phyloP scores from a whole-genome alignment of 2,329 filamentous ascomycete genomes.

The Venturiaceae sp. region DNA sequence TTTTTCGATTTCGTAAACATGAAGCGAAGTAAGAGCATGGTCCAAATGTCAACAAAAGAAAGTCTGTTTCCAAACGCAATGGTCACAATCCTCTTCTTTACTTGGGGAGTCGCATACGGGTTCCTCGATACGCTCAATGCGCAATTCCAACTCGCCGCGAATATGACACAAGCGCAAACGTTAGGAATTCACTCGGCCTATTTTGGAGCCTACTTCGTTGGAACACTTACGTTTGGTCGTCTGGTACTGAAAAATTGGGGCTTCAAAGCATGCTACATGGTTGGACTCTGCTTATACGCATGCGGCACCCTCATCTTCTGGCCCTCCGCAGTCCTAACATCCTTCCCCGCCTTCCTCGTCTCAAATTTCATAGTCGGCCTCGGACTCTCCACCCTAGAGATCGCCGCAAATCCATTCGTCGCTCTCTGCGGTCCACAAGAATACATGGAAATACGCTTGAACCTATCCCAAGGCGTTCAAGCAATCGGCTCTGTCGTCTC shows the following conservation, averaged over 20 bases:
- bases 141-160: conserved; percentile 53
- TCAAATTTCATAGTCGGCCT: conserved; percentile 55
- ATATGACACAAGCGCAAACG: conserved; percentile 52
- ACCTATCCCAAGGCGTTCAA: conserved; percentile 52
- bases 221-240: conserved; percentile 56
- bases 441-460: conserved; percentile 50
- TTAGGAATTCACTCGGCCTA: conserved; percentile 62
- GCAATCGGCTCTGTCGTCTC: conserved; percentile 51
- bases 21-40: conserved; percentile 58
- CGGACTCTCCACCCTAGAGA: conserved; percentile 50
- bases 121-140: conserved; percentile 73
- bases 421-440: conserved; percentile 50
- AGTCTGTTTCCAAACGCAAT: conserved; percentile 63
- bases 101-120: conserved; percentile 89
- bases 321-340: conserved; percentile 54
- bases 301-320: conserved; percentile 53
- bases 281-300: conserved; percentile 52
- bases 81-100: conserved; percentile 72
- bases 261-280: conserved; percentile 53
- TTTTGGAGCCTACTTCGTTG: conserved; percentile 62
- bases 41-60: conserved; percentile 52
- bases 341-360: conserved; percentile 49
- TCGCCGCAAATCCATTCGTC: conserved; percentile 53
- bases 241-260: conserved; percentile 48
- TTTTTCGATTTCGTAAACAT: conserved; percentile 76